A percentile compares a stretch with the other conserved stretches of the same genome.
Conservation (phyloP, 1,284 basidiomycete species). For the Tilletia walkeri region DNA sequence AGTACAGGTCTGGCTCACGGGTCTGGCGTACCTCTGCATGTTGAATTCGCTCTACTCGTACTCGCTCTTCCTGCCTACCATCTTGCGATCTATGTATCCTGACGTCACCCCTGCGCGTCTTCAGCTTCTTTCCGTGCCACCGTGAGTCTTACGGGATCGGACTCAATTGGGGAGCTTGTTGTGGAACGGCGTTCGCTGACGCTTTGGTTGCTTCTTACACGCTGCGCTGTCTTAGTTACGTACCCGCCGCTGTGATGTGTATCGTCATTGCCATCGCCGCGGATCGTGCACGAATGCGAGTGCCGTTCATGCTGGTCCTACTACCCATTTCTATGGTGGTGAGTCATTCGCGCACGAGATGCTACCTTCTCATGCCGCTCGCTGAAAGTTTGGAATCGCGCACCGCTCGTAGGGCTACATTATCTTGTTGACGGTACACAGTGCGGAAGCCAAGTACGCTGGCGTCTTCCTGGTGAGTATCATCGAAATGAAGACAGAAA, state of each 20-base stretch:
- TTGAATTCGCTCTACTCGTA: constrained; percentile 32
- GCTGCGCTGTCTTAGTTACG: constrained; percentile 4
- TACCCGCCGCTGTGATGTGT: constrained; percentile 49
- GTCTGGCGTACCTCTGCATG: constrained; percentile 34
- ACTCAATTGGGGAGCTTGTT: too few relatives aligned
- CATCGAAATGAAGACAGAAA: too few relatives aligned
- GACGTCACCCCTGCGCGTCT: constrained; percentile 34
- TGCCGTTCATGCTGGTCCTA: constrained; percentile 52
- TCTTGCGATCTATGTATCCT: constrained; percentile 34
- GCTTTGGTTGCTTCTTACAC: too few relatives aligned
- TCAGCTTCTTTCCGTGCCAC: constrained; percentile 41
- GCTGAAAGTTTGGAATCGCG: background rate
- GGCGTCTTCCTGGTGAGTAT: constrained; percentile 46
- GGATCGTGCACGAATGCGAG: constrained; percentile 52
- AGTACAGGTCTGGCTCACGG: constrained; percentile 41
- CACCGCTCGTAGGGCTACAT: constrained; percentile 36
- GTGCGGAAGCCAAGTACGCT: constrained; percentile 42
- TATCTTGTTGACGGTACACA: constrained; percentile 37
- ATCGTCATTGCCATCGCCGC: constrained; percentile 53
- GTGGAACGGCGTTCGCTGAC: too few relatives aligned
- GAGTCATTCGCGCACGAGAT: background rate
- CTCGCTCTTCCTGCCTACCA: constrained; percentile 38
- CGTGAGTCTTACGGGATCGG: constrained; percentile 21
- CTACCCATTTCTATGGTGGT: constrained; percentile 51
- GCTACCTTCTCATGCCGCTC: background rate